These are phyloP conservation scores for Myxozyma mucilagina DNA, from an alignment of 805 yeast species.

Conservation along the genomic window DNA sequence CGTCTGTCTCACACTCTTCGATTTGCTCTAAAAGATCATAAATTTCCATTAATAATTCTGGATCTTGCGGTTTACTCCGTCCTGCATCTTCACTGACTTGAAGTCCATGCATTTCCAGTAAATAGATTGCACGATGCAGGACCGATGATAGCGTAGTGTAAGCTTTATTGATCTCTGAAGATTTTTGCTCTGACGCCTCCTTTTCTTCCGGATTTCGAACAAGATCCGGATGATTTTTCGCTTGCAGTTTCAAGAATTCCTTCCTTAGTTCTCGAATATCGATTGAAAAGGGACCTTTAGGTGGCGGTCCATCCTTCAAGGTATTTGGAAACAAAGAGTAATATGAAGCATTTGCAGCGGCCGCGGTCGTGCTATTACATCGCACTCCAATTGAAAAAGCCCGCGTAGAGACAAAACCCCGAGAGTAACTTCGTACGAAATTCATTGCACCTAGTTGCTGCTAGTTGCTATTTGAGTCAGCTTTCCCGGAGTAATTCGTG, in stretches of 20 bases:
- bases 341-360: slow-evolving; percentile 36
- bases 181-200: slow-evolving; percentile 41
- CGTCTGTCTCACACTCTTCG: slow-evolving; percentile 61
- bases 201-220: slow-evolving; percentile 38
- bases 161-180: slow-evolving; percentile 71
- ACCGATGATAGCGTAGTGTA: slow-evolving; percentile 73
- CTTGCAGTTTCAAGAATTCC: slow-evolving; percentile 75
- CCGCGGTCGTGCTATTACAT: neutral
- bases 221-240: slow-evolving; percentile 79
- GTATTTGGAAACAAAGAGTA: slow-evolving; percentile 75
- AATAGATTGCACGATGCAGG: slow-evolving; percentile 64
- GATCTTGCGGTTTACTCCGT: slow-evolving; percentile 49
- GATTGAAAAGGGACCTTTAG: slow-evolving; percentile 57
- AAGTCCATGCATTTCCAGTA: slow-evolving; percentile 51
- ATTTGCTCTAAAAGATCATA: slow-evolving; percentile 82
- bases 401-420: neutral
- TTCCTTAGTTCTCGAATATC: slow-evolving; percentile 59
- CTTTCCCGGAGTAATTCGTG: too few species aligned
- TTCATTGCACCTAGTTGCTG: neutral
- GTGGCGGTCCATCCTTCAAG: slow-evolving; percentile 66
- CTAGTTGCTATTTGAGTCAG: too few species aligned
- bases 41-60: slow-evolving; percentile 67
- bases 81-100: slow-evolving; percentile 54
- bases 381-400: neutral
- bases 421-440: neutral